A percentile compares a stretch with the other conserved stretches of the same genome.
Conservation (phyloP, 2,329 filamentous ascomycete species). For the Curvularia verruculosa region DNA sequence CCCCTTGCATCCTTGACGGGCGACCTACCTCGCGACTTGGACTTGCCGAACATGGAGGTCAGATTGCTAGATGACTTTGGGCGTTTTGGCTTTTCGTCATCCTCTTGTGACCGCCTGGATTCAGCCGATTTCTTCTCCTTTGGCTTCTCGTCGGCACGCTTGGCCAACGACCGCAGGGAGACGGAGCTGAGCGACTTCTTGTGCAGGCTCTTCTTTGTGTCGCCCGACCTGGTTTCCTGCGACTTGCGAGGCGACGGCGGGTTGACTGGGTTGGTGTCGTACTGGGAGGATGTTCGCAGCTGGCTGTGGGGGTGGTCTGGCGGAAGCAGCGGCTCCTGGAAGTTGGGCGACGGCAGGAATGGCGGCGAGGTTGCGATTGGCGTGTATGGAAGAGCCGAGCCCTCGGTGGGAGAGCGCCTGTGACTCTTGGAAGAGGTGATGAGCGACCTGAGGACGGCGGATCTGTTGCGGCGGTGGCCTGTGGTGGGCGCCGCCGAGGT, state of each 20-base stretch:
- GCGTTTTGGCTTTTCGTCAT: slow-evolving; percentile 63
- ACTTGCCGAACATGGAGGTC: slow-evolving; percentile 74
- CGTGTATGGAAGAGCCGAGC: slow-evolving; percentile 36
- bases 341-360: slow-evolving; percentile 34
- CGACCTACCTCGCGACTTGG: slow-evolving; percentile 67
- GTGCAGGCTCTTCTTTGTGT: slow-evolving; percentile 51
- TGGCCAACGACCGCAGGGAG: slow-evolving; percentile 59
- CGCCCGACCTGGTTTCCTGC: slow-evolving; percentile 41
- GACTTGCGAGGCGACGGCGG: slow-evolving; percentile 47
- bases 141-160: slow-evolving; percentile 45
- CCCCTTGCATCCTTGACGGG: slow-evolving; percentile 60
- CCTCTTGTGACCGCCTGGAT: slow-evolving; percentile 31
- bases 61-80: slow-evolving; percentile 84
- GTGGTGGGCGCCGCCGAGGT: slow-evolving; percentile 19
- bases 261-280: slow-evolving; percentile 48
- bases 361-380: slow-evolving; percentile 24
- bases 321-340: slow-evolving; percentile 54
- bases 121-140: slow-evolving; percentile 43
- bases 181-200: slow-evolving; percentile 63
- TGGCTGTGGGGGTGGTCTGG: slow-evolving; percentile 56
- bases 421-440: slow-evolving; percentile 53
- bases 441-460: slow-evolving; percentile 59
- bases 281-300: slow-evolving; percentile 33
- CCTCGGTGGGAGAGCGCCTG: slow-evolving; percentile 55
- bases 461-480: slow-evolving; percentile 50